Evolutionary conservation across 2,329 filamentous ascomycete genomes (phyloP), one percentile per base, ranked within the genome.

Genomic region (Eutypa lata): DNA sequence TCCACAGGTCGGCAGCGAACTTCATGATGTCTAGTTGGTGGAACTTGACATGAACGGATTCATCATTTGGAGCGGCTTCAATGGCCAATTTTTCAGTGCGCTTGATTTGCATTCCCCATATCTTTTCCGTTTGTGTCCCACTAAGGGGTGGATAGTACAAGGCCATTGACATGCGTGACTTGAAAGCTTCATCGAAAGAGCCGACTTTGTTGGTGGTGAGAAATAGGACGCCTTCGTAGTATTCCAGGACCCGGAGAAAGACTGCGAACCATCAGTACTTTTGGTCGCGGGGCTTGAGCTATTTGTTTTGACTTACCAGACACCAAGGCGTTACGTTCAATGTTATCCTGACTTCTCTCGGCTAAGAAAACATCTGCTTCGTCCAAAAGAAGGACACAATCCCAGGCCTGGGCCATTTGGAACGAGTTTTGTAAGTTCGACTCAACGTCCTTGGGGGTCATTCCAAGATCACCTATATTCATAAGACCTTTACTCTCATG

Each of bases 21-120:
- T 49, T 18, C 7, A 57, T 14, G 28, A 70, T 67, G 14, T 56
- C 50, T 11, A 55, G 46, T 31, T 58, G 8, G 37, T 67, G 56
- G n/a, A 65, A 57, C 2, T 47, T 42, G 33, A 69, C 49, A 37
- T 7, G 35, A 14, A 4, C 7, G 4, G 35, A 37, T 5, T 37
- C 35, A n/a, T 37, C 35, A 13, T 7, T 37, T 5, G 35, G 35
- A 6, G 35, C 6, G 35, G 3, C 47, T 48, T 0, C 57, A 40
- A 3, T 55, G 51, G 16, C 56, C 54, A 21, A 52, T 44, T 8
- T 55, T 54, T 40, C 57, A 53, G 8, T 56, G 57, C 10, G 63
- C 53, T 22, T 47, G 35, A 22, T 45, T 53, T 38, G 13, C 35
- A 38, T 38, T 18, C 16, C 6, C 35, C 35, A 38, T 5, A 38